Conservation (phyloP, 2,329 filamentous ascomycete genomes). For the Penicillium sp. region DNA sequence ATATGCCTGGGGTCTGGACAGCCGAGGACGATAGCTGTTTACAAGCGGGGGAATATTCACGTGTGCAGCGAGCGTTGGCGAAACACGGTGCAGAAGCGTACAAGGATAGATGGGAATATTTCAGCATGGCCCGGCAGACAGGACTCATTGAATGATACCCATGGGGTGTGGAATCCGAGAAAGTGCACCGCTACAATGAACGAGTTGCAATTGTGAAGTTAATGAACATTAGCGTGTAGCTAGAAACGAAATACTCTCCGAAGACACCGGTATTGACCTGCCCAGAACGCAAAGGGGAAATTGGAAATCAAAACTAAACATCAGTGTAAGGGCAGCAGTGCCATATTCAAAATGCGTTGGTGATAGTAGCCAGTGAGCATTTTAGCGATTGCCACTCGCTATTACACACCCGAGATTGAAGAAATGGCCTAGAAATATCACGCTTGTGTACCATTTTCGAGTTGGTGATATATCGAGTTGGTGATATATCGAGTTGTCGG, state of each 20-base stretch:
- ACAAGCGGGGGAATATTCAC: conserved; percentile 33
- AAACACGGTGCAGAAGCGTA: conserved; percentile 47
- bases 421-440: neutral
- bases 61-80: conserved; percentile 36
- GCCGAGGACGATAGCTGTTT: conserved; percentile 45
- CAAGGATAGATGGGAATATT: conserved; percentile 40
- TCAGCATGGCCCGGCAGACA: conserved; percentile 30
- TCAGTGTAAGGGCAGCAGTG: neutral
- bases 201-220: neutral
- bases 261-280: conserved; percentile 7
- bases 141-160: conserved; percentile 16
- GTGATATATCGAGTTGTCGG: no score
- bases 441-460: neutral
- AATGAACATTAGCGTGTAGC: conserved; percentile 3
- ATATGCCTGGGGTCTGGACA: conserved; percentile 51
- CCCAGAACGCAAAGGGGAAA: conserved; percentile 5
- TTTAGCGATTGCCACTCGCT: neutral
- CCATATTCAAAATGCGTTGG: neutral
- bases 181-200: neutral
- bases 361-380: neutral
- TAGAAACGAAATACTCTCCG: conserved; percentile 3
- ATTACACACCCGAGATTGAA: neutral
- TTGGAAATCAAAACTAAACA: neutral
- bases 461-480: neutral
- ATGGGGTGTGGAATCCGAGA: neutral